Evolutionary conservation across 2,329 filamentous ascomycete species (phyloP).

Genomic region (Neoarthrinium moseri): DNA sequence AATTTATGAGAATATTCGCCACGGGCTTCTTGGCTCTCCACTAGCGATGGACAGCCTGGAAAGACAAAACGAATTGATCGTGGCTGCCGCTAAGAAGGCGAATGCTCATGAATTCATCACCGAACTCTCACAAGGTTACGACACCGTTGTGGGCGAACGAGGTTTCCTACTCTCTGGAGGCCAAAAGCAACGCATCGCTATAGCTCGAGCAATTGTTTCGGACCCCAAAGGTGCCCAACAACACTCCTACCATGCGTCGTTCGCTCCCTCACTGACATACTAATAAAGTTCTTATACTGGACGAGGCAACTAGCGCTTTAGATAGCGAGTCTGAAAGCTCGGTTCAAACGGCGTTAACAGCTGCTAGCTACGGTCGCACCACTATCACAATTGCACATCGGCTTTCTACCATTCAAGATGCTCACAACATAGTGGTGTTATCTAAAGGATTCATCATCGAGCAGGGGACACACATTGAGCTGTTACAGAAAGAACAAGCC

Average conservation of each 20-base stretch:
- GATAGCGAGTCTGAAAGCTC: slow-evolving; percentile 72
- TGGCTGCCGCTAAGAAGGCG: slow-evolving; percentile 78
- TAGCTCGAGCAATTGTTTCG: slow-evolving; percentile 81
- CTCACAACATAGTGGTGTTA: slow-evolving; percentile 90
- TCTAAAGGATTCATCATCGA: slow-evolving; percentile 82
- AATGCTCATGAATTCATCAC: slow-evolving; percentile 90
- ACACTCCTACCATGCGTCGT: no score
- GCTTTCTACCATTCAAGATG: slow-evolving; percentile 85
- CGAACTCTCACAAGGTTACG: slow-evolving; percentile 77
- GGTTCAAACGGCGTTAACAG: slow-evolving; percentile 74
- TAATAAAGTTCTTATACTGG: slow-evolving; percentile 59
- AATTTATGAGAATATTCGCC: slow-evolving; percentile 80
- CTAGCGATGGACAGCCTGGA: slow-evolving; percentile 66
- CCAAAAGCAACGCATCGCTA: slow-evolving; percentile 89
- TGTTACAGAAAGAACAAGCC: slow-evolving; percentile 64
- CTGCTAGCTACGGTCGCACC: slow-evolving; percentile 76
- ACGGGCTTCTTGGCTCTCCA: slow-evolving; percentile 78
- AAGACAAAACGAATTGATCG: slow-evolving; percentile 62
- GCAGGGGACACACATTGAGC: slow-evolving; percentile 70
- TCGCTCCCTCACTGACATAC: no score
- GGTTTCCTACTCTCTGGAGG: slow-evolving; percentile 80
- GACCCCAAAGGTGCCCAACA: slow-evolving; percentile 63
- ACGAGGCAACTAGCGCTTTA: slow-evolving; percentile 75
- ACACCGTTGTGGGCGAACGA: slow-evolving; percentile 79
- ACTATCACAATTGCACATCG: slow-evolving; percentile 91